Evolutionary conservation across 2,329 filamentous ascomycete genomes (phyloP).

Genomic region (Leptographium lundbergii): DNA sequence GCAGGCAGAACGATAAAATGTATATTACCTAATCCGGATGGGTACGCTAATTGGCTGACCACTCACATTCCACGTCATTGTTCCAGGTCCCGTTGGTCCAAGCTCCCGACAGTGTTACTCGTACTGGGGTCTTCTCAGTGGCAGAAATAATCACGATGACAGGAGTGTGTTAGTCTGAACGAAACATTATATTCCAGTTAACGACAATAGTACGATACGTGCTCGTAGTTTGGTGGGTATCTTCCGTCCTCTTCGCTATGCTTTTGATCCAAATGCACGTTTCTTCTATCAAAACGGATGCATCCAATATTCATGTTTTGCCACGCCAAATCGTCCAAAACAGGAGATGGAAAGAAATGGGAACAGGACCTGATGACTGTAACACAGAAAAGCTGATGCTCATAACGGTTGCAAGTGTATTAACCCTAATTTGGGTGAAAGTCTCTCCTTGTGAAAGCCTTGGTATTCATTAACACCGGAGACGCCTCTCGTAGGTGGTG

Average conservation of each 20-base stretch:
- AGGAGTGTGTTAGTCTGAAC: background rate
- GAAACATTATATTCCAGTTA: background rate
- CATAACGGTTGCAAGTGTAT: background rate
- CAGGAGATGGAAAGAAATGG: background rate
- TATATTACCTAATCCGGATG: constrained; percentile 15
- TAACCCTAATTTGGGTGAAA: background rate
- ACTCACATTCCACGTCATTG: constrained; percentile 2
- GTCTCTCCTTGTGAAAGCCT: background rate
- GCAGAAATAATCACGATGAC: background rate
- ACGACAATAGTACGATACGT: background rate
- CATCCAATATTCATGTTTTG: background rate
- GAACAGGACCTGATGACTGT: background rate
- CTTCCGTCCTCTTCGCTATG: constrained; percentile 1
- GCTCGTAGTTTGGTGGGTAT: constrained; percentile 1
- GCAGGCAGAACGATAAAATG: constrained; percentile 7
- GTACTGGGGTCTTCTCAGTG: too few relatives aligned
- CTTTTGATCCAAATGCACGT: background rate
- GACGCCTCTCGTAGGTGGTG: background rate
- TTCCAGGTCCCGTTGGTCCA: constrained; percentile 12
- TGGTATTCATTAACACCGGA: background rate
- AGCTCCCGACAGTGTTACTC: constrained; percentile 12
- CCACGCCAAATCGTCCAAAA: background rate
- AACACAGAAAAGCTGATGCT: background rate
- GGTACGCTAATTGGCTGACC: background rate
- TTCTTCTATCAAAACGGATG: constrained; percentile 3